phyloP scores from a whole-genome alignment of 2,329 filamentous ascomycete genomes.

The Chaetomium globosum region DNA sequence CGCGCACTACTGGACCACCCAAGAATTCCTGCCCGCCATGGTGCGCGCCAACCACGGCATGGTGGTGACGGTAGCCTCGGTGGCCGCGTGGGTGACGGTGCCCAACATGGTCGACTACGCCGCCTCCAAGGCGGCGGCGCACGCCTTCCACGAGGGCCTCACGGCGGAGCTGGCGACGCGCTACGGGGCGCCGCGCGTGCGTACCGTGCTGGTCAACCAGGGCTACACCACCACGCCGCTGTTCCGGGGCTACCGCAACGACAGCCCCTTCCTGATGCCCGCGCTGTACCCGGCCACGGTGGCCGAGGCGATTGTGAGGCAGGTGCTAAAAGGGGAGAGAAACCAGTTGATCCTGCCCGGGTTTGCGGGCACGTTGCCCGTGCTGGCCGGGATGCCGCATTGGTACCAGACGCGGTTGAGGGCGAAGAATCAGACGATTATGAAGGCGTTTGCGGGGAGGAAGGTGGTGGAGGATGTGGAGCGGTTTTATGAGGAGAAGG shows the following conservation, averaged over 20 bases:
- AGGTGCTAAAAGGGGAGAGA: conserved; percentile 61
- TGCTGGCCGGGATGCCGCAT: conserved; percentile 58
- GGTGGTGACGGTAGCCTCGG: conserved; percentile 69
- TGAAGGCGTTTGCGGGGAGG: conserved; percentile 50
- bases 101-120: conserved; percentile 70
- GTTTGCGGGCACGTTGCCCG: conserved; percentile 46
- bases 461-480: conserved; percentile 53
- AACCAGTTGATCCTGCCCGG: conserved; percentile 60
- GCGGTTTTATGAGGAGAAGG: conserved; percentile 43
- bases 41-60: conserved; percentile 67
- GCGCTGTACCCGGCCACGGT: conserved; percentile 63
- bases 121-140: conserved; percentile 65
- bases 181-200: conserved; percentile 65
- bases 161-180: conserved; percentile 59
- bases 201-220: conserved; percentile 68
- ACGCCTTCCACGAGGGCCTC: conserved; percentile 70
- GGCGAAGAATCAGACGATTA: conserved; percentile 46
- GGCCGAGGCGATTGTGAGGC: conserved; percentile 62
- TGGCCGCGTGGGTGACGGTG: conserved; percentile 62
- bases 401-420: conserved; percentile 63
- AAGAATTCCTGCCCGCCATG: conserved; percentile 70
- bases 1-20: conserved; percentile 66
- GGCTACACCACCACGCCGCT: conserved; percentile 64
- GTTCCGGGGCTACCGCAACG: conserved; percentile 59
- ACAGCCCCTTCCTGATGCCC: conserved; percentile 54